A percentile compares a stretch with the other conserved stretches of the same genome.
Conservation (phyloP, 176 grass and related monocot species). For the Saccharum officinarum region DNA sequence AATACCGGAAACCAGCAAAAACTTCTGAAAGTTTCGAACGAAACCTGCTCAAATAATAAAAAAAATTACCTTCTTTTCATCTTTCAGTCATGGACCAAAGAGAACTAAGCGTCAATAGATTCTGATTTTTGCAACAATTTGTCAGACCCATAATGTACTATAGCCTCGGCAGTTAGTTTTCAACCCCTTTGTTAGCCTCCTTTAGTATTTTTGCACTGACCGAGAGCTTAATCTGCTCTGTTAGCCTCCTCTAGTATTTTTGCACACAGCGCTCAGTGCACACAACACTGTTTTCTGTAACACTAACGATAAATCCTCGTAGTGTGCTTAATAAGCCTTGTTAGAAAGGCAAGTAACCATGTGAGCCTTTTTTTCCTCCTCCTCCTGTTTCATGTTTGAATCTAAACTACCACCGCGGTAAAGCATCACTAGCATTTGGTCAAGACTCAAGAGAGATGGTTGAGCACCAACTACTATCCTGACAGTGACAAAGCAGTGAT, state of each 20-base stretch:
- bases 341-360: conserved; percentile 1
- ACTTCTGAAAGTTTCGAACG: not conserved
- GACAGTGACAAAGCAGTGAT: conserved; percentile 30
- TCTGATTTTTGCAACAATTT: not conserved
- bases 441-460: conserved; percentile 35
- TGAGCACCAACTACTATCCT: conserved; percentile 31
- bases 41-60: not conserved
- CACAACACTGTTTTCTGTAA: not conserved
- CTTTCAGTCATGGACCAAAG: too few species aligned
- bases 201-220: too few species aligned
- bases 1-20: not conserved
- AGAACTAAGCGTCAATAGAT: too few species aligned
- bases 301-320: not conserved
- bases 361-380: not conserved
- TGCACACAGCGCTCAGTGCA: not conserved
- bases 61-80: not conserved
- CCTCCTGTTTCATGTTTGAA: not conserved
- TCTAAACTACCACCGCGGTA: conserved; percentile 14
- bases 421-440: conserved; percentile 38
- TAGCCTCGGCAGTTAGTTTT: too few species aligned
- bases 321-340: not conserved
- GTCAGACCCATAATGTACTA: too few species aligned
- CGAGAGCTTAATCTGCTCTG: too few species aligned
- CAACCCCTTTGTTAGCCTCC: not conserved
- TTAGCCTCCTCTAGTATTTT: not conserved